Conservation (phyloP, 2,329 filamentous ascomycete genomes). For the Davidsoniella eucalypti region DNA sequence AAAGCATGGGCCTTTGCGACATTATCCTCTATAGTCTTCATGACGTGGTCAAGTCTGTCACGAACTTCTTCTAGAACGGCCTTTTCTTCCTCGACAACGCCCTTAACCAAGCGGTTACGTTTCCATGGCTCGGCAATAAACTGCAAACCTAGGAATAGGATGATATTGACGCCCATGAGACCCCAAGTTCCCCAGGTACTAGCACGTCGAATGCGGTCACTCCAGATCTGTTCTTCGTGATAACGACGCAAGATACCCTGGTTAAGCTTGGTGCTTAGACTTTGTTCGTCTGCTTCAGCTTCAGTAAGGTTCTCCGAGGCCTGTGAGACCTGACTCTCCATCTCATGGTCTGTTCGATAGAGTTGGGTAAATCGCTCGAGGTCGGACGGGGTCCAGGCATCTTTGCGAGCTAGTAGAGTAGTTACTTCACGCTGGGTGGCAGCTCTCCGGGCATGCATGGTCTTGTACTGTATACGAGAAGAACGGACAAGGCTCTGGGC, state of each 20-base stretch:
- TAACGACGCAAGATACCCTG: slow-evolving; percentile 78
- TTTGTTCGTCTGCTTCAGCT: slow-evolving; percentile 67
- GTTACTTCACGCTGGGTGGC: slow-evolving; percentile 90
- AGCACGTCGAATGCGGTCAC: slow-evolving; percentile 87
- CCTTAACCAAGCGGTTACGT: slow-evolving; percentile 60
- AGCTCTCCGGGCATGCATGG: slow-evolving; percentile 70
- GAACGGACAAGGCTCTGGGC: slow-evolving; percentile 51
- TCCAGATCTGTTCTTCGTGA: slow-evolving; percentile 99
- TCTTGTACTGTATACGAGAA: slow-evolving; percentile 61
- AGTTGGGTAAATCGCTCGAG: slow-evolving; percentile 88
- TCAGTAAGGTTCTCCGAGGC: slow-evolving; percentile 56
- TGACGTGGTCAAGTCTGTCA: slow-evolving; percentile 13
- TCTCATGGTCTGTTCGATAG: slow-evolving; percentile 81
- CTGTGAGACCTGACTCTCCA: slow-evolving; percentile 66
- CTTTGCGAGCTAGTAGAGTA: slow-evolving; percentile 80
- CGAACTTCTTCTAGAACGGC: slow-evolving; percentile 32
- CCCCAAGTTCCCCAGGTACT: slow-evolving; percentile 98
- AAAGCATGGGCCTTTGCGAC: slow-evolving; percentile 9
- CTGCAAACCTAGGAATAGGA: slow-evolving; percentile 74
- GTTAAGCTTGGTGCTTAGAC: slow-evolving; percentile 57
- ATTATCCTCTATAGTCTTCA: slow-evolving; percentile 11
- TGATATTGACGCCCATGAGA: slow-evolving; percentile 88
- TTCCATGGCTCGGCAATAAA: slow-evolving; percentile 90
- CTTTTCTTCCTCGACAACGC: slow-evolving; percentile 66
- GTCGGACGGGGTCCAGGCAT: slow-evolving; percentile 73